A percentile compares a stretch with the other conserved stretches of the same genome.
phyloP scores from a whole-genome alignment of 805 yeast genomes.

The Danielozyma ontarioensis region DNA sequence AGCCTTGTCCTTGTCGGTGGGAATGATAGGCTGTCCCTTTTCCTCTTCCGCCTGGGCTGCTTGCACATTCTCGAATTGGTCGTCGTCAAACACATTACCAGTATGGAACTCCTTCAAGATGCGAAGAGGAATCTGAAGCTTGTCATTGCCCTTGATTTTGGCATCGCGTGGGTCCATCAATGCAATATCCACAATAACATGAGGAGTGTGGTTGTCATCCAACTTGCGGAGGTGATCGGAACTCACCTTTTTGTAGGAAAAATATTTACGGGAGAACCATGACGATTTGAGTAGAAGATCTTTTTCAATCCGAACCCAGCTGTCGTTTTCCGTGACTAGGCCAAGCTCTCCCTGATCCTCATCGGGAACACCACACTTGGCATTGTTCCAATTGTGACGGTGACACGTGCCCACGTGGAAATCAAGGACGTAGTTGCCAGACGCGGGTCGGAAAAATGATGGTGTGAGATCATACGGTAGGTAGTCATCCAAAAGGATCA shows the following conservation, averaged over 20 bases:
- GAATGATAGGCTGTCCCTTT: neutral
- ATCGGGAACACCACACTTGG: slow-evolving; percentile 23
- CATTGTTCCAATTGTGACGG: slow-evolving; percentile 14
- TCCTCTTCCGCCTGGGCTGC: slow-evolving; percentile 5
- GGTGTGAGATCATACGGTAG: slow-evolving; percentile 21
- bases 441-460: slow-evolving; percentile 36
- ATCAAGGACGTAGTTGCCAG: slow-evolving; percentile 37
- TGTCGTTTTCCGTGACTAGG: slow-evolving; percentile 15
- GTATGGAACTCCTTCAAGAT: slow-evolving; percentile 25
- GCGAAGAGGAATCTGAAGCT: slow-evolving; percentile 21
- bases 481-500: slow-evolving; percentile 19
- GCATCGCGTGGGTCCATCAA: slow-evolving; percentile 32
- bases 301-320: slow-evolving; percentile 42
- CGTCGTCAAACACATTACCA: slow-evolving; percentile 21
- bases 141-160: slow-evolving; percentile 33
- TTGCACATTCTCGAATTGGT: slow-evolving; percentile 10
- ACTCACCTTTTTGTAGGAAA: slow-evolving; percentile 13
- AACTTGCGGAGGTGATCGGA: neutral
- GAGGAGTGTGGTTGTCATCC: slow-evolving; percentile 11
- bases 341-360: slow-evolving; percentile 18
- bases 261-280: slow-evolving; percentile 38
- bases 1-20: slow-evolving; percentile 10
- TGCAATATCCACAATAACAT: slow-evolving; percentile 39
- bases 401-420: slow-evolving; percentile 33
- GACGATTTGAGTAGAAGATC: slow-evolving; percentile 42